phyloP scores from a whole-genome alignment of 2,329 filamentous ascomycete genomes.

The Herpotrichia juniperi region DNA sequence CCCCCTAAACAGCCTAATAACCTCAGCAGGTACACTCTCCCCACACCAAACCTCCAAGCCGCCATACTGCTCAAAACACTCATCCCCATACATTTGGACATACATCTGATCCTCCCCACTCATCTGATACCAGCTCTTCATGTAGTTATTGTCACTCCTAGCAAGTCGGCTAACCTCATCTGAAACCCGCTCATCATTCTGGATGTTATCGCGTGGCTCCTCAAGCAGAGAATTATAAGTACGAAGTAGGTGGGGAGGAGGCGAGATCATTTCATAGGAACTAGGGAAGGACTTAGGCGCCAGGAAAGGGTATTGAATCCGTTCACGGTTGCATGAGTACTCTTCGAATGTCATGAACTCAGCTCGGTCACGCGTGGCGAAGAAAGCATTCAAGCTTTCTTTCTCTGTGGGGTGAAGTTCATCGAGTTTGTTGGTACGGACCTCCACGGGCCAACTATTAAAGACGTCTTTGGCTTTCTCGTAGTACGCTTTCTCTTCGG shows the following conservation, averaged over 20 bases:
- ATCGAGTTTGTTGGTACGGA: conserved; percentile 16
- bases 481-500: conserved; percentile 28
- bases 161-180: neutral
- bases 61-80: conserved; percentile 35
- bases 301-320: conserved; percentile 8
- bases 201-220: conserved; percentile 14
- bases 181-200: neutral
- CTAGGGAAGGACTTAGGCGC: neutral
- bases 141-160: neutral
- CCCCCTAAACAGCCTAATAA: conserved; percentile 30
- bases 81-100: conserved; percentile 36
- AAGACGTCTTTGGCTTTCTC: conserved; percentile 16
- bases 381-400: conserved; percentile 5
- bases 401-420: neutral
- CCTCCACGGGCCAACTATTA: conserved; percentile 11
- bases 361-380: conserved; percentile 11
- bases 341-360: conserved; percentile 20
- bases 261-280: neutral
- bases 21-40: conserved; percentile 31
- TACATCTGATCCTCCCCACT: conserved; percentile 29
- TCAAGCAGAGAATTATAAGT: conserved; percentile 19
- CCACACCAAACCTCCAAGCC: conserved; percentile 30
- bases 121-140: conserved; percentile 1
- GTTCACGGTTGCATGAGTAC: conserved; percentile 23
- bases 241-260: conserved; percentile 7